Percentiles rank a stretch among this genome's conserved stretches.
These are phyloP conservation scores for Pseudogymnoascus sp. DNA, from an alignment of 2,329 filamentous ascomycete species.

Conservation along the genomic window DNA sequence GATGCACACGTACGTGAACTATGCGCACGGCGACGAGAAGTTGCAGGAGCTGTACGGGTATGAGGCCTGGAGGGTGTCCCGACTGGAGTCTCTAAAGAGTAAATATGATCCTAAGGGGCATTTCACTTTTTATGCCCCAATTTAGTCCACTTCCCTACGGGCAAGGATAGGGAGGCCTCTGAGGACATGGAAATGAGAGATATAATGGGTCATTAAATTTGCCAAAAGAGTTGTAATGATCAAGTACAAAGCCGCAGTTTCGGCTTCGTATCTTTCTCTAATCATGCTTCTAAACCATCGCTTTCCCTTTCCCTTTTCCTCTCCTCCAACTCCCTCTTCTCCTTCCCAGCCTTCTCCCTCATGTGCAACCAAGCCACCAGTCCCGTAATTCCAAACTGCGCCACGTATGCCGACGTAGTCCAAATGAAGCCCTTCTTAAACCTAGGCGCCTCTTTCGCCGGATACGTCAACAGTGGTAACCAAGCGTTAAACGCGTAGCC, in stretches of 20 bases:
- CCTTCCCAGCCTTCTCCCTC: conserved; percentile 13
- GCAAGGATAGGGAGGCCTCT: neutral
- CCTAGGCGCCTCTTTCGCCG: conserved; percentile 30
- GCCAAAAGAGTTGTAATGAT: neutral
- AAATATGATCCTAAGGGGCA: conserved; percentile 39
- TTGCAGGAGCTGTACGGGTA: conserved; percentile 37
- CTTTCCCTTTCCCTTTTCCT: neutral
- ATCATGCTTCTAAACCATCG: neutral
- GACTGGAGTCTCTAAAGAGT: conserved; percentile 37
- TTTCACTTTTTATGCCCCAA: conserved; percentile 38
- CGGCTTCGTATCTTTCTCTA: neutral
- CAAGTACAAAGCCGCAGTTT: neutral
- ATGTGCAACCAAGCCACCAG: conserved; percentile 15
- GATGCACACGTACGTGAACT: conserved; percentile 41
- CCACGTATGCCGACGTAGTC: conserved; percentile 27
- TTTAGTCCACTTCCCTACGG: conserved; percentile 14
- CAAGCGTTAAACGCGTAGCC: conserved; percentile 39
- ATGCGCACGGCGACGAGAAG: conserved; percentile 40
- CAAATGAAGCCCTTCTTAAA: conserved; percentile 35
- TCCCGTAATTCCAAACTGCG: conserved; percentile 18
- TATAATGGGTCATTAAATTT: no score
- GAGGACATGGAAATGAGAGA: neutral
- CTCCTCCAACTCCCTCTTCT: neutral
- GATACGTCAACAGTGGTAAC: conserved; percentile 33
- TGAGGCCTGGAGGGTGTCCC: conserved; percentile 40